Percentiles rank a stretch among this genome's conserved stretches.
Evolutionary conservation across 2,329 filamentous ascomycete species (phyloP).

Genomic region (Penicillium vulpinum): DNA sequence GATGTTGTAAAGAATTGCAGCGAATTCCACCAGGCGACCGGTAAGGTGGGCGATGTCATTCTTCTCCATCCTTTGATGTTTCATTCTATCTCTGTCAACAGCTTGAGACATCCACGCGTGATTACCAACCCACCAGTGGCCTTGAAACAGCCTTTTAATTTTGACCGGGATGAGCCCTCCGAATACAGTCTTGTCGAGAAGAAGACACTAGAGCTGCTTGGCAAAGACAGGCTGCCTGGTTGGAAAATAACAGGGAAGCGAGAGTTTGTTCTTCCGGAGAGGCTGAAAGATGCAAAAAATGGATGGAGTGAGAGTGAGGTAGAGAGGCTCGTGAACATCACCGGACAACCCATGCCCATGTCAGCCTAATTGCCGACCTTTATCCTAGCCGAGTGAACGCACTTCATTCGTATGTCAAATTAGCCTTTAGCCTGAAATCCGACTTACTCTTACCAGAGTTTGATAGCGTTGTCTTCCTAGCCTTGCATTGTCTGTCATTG

Average conservation of each 20-base stretch:
- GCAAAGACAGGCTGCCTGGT: conserved; percentile 46
- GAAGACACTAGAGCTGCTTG: conserved; percentile 53
- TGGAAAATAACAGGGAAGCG: conserved; percentile 52
- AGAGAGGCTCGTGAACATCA: conserved; percentile 18
- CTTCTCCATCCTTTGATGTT: conserved; percentile 58
- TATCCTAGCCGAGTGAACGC: not conserved
- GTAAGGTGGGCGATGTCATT: conserved; percentile 55
- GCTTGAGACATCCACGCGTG: conserved; percentile 49
- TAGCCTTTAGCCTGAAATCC: conserved; percentile 6
- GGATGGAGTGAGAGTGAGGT: conserved; percentile 42
- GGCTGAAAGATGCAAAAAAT: conserved; percentile 38
- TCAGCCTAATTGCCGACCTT: not conserved
- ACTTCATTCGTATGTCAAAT: not conserved
- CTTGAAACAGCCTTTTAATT: conserved; percentile 53
- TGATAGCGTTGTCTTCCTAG: not conserved
- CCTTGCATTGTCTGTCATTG: not conserved
- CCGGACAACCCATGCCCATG: not conserved
- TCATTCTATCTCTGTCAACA: conserved; percentile 55
- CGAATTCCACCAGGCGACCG: conserved; percentile 54
- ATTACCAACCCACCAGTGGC: conserved; percentile 58
- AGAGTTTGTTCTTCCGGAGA: conserved; percentile 48
- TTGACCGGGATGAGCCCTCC: conserved; percentile 47
- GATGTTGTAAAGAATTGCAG: conserved; percentile 40
- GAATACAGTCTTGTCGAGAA: conserved; percentile 54
- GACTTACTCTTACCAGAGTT: not conserved